These are phyloP conservation scores for Candida yuanshanica DNA, from an alignment of 805 yeast species.

Conservation along the genomic window DNA sequence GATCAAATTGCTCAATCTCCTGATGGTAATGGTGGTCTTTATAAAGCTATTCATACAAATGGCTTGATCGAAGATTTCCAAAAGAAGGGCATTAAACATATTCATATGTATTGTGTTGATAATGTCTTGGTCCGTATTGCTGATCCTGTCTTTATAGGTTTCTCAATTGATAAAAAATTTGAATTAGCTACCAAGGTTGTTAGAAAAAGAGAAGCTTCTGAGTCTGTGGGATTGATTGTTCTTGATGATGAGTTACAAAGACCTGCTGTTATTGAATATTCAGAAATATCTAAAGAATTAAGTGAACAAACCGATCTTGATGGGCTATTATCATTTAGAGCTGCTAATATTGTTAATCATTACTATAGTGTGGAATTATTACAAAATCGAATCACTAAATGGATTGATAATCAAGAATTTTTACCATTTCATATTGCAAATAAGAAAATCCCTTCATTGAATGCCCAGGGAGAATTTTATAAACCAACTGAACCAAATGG, in stretches of 20 bases:
- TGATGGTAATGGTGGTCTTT: conserved; percentile 97
- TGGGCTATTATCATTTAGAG: conserved; percentile 69
- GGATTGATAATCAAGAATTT: conserved; percentile 60
- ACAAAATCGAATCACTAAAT: conserved; percentile 48
- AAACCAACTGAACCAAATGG: conserved; percentile 84
- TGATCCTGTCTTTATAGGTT: conserved; percentile 84
- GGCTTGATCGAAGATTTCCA: conserved; percentile 64
- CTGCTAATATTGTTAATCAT: conserved; percentile 97
- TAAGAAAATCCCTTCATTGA: conserved; percentile 73
- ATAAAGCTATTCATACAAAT: conserved; percentile 68
- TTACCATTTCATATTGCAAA: conserved; percentile 94
- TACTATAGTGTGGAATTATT: conserved; percentile 83
- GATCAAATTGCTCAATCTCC: conserved; percentile 74
- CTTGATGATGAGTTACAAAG: conserved; percentile 42
- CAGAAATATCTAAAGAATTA: conserved; percentile 76
- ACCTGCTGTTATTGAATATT: conserved; percentile 93
- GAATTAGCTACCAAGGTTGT: conserved; percentile 92
- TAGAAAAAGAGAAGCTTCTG: conserved; percentile 81
- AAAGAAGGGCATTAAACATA: conserved; percentile 68
- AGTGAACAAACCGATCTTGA: conserved; percentile 56
- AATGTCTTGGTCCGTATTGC: conserved; percentile 88
- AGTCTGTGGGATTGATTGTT: conserved; percentile 90
- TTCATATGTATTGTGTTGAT: conserved; percentile 97
- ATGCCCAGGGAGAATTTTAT: conserved; percentile 36
- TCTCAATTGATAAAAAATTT: conserved; percentile 59